phyloP scores from a whole-genome alignment of 2,329 filamentous ascomycete genomes.

The Colletotrichum caudatum region DNA sequence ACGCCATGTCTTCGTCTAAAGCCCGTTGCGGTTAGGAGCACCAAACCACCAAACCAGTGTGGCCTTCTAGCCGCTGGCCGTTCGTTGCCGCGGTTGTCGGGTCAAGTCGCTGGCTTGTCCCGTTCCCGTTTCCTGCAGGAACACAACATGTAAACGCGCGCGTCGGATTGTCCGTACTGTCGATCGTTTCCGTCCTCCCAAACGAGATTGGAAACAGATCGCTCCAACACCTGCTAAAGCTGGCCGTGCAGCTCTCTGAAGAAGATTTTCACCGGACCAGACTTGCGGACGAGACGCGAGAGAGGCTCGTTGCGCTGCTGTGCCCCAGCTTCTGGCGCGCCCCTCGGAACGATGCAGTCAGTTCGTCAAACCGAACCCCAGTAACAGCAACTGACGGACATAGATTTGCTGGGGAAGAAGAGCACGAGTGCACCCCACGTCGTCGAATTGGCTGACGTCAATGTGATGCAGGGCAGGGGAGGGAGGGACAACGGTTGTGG shows the following conservation, averaged over 20 bases:
- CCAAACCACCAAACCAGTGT: too few species aligned
- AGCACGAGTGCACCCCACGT: neutral
- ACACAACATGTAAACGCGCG: slow-evolving; percentile 8
- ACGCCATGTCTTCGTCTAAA: neutral
- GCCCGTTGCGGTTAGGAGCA: neutral
- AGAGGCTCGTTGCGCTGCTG: neutral
- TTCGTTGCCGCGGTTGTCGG: neutral
- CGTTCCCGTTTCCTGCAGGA: slow-evolving; percentile 30
- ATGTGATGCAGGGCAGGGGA: slow-evolving; percentile 9
- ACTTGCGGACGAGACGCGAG: slow-evolving; percentile 2
- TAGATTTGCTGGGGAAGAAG: neutral
- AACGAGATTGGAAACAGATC: slow-evolving; percentile 21
- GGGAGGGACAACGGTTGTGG: neutral
- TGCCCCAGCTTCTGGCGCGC: neutral
- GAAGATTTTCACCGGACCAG: neutral
- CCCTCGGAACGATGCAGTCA: neutral
- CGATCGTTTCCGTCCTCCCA: slow-evolving; percentile 11
- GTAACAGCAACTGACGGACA: neutral
- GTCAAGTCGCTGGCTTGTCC: neutral
- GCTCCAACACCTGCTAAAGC: slow-evolving; percentile 19
- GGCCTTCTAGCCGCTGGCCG: neutral
- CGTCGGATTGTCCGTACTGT: slow-evolving; percentile 9
- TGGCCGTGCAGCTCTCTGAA: neutral
- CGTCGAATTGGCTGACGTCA: slow-evolving; percentile 34
- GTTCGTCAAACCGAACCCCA: neutral